phyloP scores from a whole-genome alignment of 306 rosid genomes.

The Corylus avellana region DNA sequence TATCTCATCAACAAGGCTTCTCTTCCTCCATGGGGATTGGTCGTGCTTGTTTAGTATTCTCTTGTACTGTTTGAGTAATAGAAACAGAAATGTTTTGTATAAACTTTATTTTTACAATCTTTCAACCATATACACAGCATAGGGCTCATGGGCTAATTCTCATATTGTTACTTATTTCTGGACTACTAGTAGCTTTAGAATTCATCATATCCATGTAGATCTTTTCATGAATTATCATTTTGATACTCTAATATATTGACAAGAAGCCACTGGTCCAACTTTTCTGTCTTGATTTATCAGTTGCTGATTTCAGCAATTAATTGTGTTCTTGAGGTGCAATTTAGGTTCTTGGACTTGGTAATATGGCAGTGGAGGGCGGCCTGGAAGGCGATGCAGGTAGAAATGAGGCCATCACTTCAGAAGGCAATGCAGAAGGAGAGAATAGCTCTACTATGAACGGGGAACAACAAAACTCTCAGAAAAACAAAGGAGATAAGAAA shows the following conservation, averaged over 20 bases:
- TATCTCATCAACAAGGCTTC: not conserved
- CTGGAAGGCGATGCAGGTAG: not conserved
- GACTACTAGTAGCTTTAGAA: not conserved
- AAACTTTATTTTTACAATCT: not conserved
- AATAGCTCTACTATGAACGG: constrained; percentile 1
- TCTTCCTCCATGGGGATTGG: not conserved
- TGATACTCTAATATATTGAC: not conserved
- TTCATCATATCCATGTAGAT: not conserved
- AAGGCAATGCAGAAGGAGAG: constrained; percentile 7
- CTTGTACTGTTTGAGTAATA: not conserved
- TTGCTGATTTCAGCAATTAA: not conserved
- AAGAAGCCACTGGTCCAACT: not conserved
- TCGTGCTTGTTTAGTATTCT: not conserved
- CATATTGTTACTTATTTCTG: not conserved
- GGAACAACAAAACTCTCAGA: constrained; percentile 3
- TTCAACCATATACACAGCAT: not conserved
- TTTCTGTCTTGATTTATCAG: not conserved
- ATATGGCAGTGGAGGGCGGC: constrained; percentile 30
- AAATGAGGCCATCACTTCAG: constrained; percentile 14
- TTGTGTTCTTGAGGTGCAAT: constrained; percentile 2
- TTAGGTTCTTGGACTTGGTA: not conserved
- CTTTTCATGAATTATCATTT: not conserved
- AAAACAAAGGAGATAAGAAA: constrained; percentile 21
- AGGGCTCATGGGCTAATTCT: not conserved
- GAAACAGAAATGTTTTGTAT: not conserved